Conservation (phyloP, 208 protist genomes). For the Leishmania guyanensis region DNA sequence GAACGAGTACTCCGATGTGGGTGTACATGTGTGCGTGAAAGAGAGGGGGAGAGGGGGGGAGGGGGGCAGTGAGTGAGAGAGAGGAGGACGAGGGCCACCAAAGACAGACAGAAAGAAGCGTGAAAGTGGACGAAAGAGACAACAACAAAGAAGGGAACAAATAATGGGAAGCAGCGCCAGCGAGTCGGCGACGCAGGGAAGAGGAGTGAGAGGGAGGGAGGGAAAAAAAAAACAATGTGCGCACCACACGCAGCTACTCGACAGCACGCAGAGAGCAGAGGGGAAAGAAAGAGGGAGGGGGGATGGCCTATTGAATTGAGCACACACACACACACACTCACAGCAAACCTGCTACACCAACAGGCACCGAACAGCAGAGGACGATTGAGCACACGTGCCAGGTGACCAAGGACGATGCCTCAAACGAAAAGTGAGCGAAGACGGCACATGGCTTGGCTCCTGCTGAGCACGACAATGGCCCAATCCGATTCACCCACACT, state of each 20-base stretch:
- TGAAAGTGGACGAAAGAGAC: neutral
- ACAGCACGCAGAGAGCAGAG: neutral
- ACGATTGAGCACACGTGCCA: too few relatives aligned
- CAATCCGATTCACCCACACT: neutral
- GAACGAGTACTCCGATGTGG: neutral
- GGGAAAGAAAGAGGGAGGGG: neutral
- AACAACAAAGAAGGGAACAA: constrained; percentile 3
- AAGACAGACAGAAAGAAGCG: neutral
- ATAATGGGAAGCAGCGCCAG: neutral
- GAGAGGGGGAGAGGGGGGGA: neutral
- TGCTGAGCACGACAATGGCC: too few relatives aligned
- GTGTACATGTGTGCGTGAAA: neutral
- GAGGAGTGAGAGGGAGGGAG: neutral
- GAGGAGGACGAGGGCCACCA: neutral
- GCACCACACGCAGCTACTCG: neutral
- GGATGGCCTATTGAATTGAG: neutral
- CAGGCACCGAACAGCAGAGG: too few relatives aligned
- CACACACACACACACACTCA: neutral
- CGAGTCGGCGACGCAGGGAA: neutral
- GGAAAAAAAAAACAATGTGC: constrained; percentile 12
- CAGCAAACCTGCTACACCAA: too few relatives aligned
- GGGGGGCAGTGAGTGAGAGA: neutral
- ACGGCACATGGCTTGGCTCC: too few relatives aligned
- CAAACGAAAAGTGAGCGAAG: too few relatives aligned
- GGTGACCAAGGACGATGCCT: too few relatives aligned